Evolutionary conservation across 305 asterid species (phyloP).

Genomic region (Ruellia speciosa): DNA sequence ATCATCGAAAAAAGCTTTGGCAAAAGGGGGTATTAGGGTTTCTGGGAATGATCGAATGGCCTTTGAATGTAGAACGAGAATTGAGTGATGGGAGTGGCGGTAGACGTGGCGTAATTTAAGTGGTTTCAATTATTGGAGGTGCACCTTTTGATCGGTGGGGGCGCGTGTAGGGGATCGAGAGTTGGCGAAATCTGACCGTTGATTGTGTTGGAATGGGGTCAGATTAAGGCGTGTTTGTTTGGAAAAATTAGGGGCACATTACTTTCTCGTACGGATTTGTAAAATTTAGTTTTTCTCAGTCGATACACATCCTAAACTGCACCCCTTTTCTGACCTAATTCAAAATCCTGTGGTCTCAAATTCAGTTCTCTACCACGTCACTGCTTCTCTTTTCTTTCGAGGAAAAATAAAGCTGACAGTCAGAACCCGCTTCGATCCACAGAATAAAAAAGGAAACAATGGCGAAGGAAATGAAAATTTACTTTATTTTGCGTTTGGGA

Average conservation of each 20-base stretch:
- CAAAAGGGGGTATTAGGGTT: constrained; percentile 22
- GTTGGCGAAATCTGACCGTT: constrained; percentile 20
- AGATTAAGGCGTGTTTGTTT: constrained; percentile 28
- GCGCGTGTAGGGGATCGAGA: constrained; percentile 22
- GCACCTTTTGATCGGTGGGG: constrained; percentile 16
- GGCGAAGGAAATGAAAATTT: no score
- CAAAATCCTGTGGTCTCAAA: no score
- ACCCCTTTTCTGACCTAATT: no score
- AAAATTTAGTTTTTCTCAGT: constrained; percentile 6
- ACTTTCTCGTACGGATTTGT: constrained; percentile 17
- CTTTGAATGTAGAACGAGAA: constrained; percentile 11
- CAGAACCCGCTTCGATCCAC: no score
- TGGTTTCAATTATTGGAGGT: constrained; percentile 20
- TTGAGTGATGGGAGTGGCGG: background rate
- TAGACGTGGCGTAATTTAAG: constrained; percentile 23
- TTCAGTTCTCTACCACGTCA: no score
- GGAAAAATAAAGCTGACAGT: no score
- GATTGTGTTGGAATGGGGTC: constrained; percentile 14
- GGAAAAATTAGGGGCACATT: constrained; percentile 13
- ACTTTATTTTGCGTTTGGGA: no score
- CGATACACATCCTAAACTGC: constrained; percentile 3
- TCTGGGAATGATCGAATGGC: constrained; percentile 1
- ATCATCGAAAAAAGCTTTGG: constrained; percentile 29
- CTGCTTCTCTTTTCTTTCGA: no score
- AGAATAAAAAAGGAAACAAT: no score